A percentile compares a stretch with the other conserved stretches of the same genome.
phyloP scores from a whole-genome alignment of 305 asterid genomes.

The Fraxinus sp. region DNA sequence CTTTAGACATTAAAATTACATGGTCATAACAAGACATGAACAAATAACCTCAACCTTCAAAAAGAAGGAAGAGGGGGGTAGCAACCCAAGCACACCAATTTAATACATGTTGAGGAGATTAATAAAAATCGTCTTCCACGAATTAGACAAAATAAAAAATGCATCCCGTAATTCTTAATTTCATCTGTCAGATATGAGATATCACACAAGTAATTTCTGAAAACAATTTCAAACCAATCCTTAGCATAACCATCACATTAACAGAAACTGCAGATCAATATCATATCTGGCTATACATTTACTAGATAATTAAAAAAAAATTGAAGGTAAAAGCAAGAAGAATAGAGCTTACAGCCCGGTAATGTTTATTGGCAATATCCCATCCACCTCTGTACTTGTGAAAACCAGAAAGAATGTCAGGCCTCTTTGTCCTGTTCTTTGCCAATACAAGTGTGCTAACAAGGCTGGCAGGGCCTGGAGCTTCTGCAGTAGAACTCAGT shows the following conservation, averaged over 20 bases:
- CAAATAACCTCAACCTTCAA: background rate
- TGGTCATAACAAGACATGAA: background rate
- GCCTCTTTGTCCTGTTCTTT: conserved; percentile 74
- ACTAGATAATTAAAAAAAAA: background rate
- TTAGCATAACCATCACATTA: background rate
- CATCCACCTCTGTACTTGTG: conserved; percentile 93
- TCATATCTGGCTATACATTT: background rate
- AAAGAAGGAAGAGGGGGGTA: background rate
- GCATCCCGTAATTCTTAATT: background rate
- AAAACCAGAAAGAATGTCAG: conserved; percentile 69
- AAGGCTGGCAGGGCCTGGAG: conserved; percentile 58
- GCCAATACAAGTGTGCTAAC: conserved; percentile 72
- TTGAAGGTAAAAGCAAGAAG: background rate
- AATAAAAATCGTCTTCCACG: background rate
- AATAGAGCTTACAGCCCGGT: conserved; percentile 80
- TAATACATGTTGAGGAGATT: background rate
- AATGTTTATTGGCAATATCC: conserved; percentile 91
- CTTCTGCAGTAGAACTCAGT: conserved; percentile 50
- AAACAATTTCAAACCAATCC: conserved; percentile 6
- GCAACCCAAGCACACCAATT: background rate
- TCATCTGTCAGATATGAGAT: background rate
- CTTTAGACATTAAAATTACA: background rate
- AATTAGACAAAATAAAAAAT: background rate
- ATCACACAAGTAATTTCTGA: background rate
- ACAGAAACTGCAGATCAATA: conserved; percentile 5